These are phyloP conservation scores for Chaetomium globosum DNA, from an alignment of 2,329 filamentous ascomycete species.

Conservation along the genomic window DNA sequence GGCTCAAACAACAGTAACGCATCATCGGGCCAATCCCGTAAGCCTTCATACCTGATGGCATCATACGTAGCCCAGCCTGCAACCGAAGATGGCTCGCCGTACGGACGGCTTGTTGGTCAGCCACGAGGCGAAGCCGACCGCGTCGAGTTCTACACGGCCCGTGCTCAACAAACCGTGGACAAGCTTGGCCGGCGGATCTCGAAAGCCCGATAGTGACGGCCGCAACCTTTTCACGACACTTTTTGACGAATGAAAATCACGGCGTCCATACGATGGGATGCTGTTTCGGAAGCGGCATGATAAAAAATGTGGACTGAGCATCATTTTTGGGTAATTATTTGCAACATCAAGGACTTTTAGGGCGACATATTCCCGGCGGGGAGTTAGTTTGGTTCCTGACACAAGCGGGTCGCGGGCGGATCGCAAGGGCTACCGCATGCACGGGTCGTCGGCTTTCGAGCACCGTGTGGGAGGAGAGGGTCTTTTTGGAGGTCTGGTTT, in stretches of 20 bases:
- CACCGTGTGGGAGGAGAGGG: background rate
- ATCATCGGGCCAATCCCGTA: background rate
- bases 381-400: background rate
- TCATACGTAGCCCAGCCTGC: slow-evolving; percentile 1
- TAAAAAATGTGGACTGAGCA: background rate
- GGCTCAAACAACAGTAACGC: background rate
- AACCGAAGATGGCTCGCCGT: background rate
- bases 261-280: background rate
- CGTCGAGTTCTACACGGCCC: slow-evolving; percentile 4
- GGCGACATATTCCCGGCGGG: background rate
- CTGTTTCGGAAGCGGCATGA: background rate
- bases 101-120: slow-evolving; percentile 7
- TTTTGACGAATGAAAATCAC: background rate
- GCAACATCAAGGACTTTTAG: background rate
- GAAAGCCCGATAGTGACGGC: background rate
- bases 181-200: background rate
- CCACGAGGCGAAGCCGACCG: background rate
- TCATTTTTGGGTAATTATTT: background rate
- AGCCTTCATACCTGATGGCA: background rate
- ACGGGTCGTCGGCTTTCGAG: background rate
- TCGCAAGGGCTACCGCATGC: background rate
- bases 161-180: background rate
- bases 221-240: background rate
- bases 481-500: background rate
- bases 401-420: background rate